These are phyloP conservation scores for Apiotrichum sp. DNA, from an alignment of 1,284 basidiomycete genomes.

Conservation along the genomic window DNA sequence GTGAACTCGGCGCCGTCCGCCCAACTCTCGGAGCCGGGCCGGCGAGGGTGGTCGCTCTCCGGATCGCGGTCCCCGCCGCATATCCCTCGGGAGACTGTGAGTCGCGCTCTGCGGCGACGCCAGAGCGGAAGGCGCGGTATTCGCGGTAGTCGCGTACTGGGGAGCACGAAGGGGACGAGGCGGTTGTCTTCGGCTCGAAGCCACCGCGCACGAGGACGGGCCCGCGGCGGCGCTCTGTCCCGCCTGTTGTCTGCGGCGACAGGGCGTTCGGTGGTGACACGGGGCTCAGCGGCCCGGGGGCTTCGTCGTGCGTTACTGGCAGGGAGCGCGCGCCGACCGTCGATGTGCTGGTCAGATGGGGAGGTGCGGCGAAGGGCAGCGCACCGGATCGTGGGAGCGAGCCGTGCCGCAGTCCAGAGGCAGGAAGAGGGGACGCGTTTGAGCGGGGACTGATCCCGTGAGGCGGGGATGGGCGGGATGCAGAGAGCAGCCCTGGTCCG, in stretches of 20 bases:
- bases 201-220: conserved; percentile 45
- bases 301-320: neutral
- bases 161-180: conserved; percentile 20
- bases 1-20: conserved; percentile 5
- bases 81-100: neutral
- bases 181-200: conserved; percentile 25
- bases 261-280: conserved; percentile 5
- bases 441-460: neutral
- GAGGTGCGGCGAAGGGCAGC: neutral
- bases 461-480: conserved; percentile 3
- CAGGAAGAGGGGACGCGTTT: neutral
- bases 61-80: neutral
- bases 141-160: conserved; percentile 13
- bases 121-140: conserved; percentile 2
- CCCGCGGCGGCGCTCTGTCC: conserved; percentile 24
- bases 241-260: conserved; percentile 34
- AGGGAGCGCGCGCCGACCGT: neutral
- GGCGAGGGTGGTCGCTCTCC: neutral
- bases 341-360: neutral
- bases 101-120: conserved; percentile 1
- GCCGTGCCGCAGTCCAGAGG: neutral
- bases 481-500: conserved; percentile 1
- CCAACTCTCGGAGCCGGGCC: neutral
- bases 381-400: neutral
- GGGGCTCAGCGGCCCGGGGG: neutral